These are phyloP conservation scores for Phaeophleospora eucalypticola DNA, from an alignment of 2,329 filamentous ascomycete genomes.

Conservation along the genomic window DNA sequence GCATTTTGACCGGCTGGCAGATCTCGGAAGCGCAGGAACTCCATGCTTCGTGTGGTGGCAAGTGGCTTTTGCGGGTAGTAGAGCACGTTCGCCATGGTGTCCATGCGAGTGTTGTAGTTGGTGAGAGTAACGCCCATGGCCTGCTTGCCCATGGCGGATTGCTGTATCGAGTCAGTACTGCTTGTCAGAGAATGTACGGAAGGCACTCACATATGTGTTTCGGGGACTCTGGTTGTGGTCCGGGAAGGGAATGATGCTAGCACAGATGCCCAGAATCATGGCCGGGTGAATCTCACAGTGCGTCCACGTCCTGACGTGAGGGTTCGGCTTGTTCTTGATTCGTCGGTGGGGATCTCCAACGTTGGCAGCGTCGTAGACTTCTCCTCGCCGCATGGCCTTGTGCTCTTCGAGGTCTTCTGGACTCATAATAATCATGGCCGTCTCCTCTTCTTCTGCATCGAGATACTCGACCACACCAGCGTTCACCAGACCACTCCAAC, in stretches of 20 bases:
- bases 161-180: no score
- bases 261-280: conserved; percentile 98
- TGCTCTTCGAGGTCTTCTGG: conserved; percentile 81
- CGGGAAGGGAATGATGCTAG: conserved; percentile 98
- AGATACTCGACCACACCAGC: conserved; percentile 90
- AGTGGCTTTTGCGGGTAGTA: conserved; percentile 98
- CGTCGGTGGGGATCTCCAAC: conserved; percentile 70
- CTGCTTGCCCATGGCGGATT: conserved; percentile 99
- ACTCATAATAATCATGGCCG: conserved; percentile 98
- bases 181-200: conserved; percentile 2
- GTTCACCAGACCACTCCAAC: conserved; percentile 82
- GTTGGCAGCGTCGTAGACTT: conserved; percentile 50
- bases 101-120: conserved; percentile 95
- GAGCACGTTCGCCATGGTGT: conserved; percentile 98
- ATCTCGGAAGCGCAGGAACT: conserved; percentile 97
- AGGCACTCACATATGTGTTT: conserved; percentile 71
- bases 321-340: conserved; percentile 82
- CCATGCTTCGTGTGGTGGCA: conserved; percentile 95
- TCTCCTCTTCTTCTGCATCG: conserved; percentile 97
- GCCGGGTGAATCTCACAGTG: conserved; percentile 99
- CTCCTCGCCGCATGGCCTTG: conserved; percentile 36
- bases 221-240: conserved; percentile 97
- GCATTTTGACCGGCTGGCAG: conserved; percentile 95
- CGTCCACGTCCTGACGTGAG: conserved; percentile 85
- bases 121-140: conserved; percentile 99